A percentile compares a stretch with the other conserved stretches of the same genome.
These are phyloP conservation scores for Kwoniella europaea DNA, from an alignment of 768 basidiomycete genomes.

Conservation along the genomic window DNA sequence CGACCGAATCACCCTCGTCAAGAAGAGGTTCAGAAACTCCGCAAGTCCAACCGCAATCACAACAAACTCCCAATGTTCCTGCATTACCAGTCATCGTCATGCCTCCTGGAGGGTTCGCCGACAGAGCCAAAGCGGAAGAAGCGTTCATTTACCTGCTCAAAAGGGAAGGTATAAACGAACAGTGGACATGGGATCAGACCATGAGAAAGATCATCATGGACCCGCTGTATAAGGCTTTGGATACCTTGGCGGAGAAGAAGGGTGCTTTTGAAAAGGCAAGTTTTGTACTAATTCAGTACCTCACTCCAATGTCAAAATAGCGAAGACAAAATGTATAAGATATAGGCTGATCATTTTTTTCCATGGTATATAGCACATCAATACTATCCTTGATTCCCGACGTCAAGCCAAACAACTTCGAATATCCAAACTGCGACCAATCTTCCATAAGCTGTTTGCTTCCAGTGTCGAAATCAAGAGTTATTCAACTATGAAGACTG, in stretches of 20 bases:
- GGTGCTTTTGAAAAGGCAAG: constrained; percentile 87
- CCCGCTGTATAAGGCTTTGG: constrained; percentile 91
- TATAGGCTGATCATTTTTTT: too few relatives aligned
- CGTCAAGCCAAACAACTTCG: constrained; percentile 83
- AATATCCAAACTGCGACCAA: constrained; percentile 82
- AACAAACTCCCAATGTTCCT: constrained; percentile 60
- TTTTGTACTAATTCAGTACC: neutral
- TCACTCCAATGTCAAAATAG: neutral
- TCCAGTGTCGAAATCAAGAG: constrained; percentile 87
- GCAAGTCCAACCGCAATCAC: constrained; percentile 58
- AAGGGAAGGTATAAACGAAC: constrained; percentile 86
- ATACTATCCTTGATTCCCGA: constrained; percentile 76
- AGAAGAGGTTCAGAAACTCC: constrained; percentile 17
- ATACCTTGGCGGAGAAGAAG: constrained; percentile 93
- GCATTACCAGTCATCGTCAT: constrained; percentile 80
- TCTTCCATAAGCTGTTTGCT: constrained; percentile 77
- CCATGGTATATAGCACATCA: constrained; percentile 68
- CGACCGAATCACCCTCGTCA: constrained; percentile 9
- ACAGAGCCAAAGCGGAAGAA: constrained; percentile 86
- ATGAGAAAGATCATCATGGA: constrained; percentile 98
- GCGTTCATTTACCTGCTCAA: constrained; percentile 89
- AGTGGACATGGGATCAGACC: constrained; percentile 97
- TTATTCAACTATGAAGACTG: constrained; percentile 88
- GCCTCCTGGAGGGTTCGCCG: constrained; percentile 85
- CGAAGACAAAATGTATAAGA: neutral